Evolutionary conservation across 164 flowering plant species (phyloP).

Genomic region (Dillenia suffruticosa): DNA sequence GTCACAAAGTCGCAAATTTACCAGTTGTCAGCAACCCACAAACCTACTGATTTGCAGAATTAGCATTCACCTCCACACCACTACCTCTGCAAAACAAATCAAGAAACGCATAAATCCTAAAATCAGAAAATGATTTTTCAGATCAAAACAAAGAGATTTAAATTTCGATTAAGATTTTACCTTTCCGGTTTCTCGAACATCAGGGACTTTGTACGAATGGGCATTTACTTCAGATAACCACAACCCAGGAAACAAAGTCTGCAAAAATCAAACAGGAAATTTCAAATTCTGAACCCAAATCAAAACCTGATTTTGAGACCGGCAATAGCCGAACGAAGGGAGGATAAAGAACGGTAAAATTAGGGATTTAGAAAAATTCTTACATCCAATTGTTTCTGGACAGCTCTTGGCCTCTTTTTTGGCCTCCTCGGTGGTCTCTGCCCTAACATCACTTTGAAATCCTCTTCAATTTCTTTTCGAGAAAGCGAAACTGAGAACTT

Average conservation of each 20-base stretch:
- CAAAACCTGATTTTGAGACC: background rate
- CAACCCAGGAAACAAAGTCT: slow-evolving; percentile 48
- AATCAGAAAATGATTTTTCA: too few relatives aligned
- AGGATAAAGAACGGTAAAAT: background rate
- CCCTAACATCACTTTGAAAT: slow-evolving; percentile 49
- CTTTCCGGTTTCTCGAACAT: slow-evolving; percentile 32
- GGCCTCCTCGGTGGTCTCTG: slow-evolving; percentile 66
- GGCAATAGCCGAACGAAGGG: background rate
- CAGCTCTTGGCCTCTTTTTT: slow-evolving; percentile 46
- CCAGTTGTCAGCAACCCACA: slow-evolving; percentile 13
- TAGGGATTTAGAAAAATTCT: slow-evolving; percentile 11
- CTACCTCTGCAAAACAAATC: slow-evolving; percentile 18
- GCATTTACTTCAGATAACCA: slow-evolving; percentile 52
- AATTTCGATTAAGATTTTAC: slow-evolving; percentile 8
- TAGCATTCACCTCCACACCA: background rate
- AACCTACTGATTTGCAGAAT: slow-evolving; percentile 1
- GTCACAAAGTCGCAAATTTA: slow-evolving; percentile 2
- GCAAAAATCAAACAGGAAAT: slow-evolving; percentile 10
- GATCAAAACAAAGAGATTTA: too few relatives aligned
- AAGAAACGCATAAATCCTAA: too few relatives aligned
- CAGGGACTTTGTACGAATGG: slow-evolving; percentile 47
- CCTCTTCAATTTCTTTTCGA: slow-evolving; percentile 67
- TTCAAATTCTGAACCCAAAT: too few relatives aligned
- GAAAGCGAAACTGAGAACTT: slow-evolving; percentile 49
- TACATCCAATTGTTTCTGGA: slow-evolving; percentile 70